Conservation (phyloP, 169 alveolate species). For the Eimeria falciformis region DNA sequence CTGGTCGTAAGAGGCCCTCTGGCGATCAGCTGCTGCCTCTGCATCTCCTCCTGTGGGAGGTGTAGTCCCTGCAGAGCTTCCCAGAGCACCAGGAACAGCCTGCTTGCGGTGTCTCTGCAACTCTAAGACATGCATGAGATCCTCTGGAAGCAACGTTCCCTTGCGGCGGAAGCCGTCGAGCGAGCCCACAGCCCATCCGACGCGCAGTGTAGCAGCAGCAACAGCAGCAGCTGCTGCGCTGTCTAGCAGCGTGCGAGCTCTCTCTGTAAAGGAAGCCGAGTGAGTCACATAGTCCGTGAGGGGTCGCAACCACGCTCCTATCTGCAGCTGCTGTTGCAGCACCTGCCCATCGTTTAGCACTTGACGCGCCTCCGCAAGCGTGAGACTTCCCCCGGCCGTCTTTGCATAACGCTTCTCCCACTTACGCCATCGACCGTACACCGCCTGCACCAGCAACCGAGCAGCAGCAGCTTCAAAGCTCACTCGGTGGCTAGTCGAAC, state of each 20-base stretch:
- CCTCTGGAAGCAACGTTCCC: slow-evolving; percentile 72
- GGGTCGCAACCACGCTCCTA: slow-evolving; percentile 58
- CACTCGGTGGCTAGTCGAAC: too few relatives aligned
- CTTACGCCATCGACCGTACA: slow-evolving; percentile 78
- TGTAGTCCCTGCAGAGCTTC: background rate
- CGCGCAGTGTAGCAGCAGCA: slow-evolving; percentile 75
- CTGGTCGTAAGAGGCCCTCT: slow-evolving; percentile 64
- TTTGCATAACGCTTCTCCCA: slow-evolving; percentile 76
- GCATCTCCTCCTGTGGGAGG: background rate
- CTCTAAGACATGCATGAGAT: slow-evolving; percentile 66
- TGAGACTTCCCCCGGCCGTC: slow-evolving; percentile 66
- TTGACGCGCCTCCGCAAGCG: slow-evolving; percentile 74
- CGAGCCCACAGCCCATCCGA: slow-evolving; percentile 77
- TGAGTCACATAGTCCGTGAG: slow-evolving; percentile 66
- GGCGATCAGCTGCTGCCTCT: slow-evolving; percentile 72
- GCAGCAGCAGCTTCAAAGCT: slow-evolving; percentile 15
- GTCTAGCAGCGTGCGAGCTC: slow-evolving; percentile 73
- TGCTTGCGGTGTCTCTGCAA: slow-evolving; percentile 60
- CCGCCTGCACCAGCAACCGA: slow-evolving; percentile 61
- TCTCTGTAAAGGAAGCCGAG: slow-evolving; percentile 25
- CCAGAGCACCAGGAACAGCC: slow-evolving; percentile 11
- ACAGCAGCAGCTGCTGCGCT: slow-evolving; percentile 75
- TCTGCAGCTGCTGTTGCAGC: slow-evolving; percentile 69
- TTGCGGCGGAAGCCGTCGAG: slow-evolving; percentile 76
- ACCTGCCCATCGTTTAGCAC: slow-evolving; percentile 77